Evolutionary conservation across 495 filamentous ascomycete species (phyloP), one percentile per base, ranked within the genome.

Genomic region (Penicillium arizonense): DNA sequence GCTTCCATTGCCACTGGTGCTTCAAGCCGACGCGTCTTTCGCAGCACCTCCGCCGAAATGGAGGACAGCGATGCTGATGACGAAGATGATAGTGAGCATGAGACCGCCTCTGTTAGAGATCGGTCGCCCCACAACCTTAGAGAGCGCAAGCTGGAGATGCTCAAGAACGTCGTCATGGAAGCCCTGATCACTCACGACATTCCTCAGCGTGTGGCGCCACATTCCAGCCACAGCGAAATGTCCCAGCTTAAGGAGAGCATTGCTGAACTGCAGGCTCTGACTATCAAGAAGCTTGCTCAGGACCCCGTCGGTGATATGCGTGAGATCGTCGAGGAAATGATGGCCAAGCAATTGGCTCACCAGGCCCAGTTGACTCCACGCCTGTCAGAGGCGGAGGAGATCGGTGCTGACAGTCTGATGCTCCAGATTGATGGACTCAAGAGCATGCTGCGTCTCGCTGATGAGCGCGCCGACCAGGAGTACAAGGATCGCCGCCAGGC

Each of bases 11-110:
- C 76, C 10, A 62, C 66, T n/a, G 67, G 65, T 11, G 56, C 73
- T 56, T 55, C 65, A 12, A 74, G 62, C 47, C 58, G 70, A 38
- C 65, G 70, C 45, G 66, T 70, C 33, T 68, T 71, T 57, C 75
- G 81, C 55, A 87, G 85, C 56, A 64, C 81, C 14, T 87, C 86
- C 42, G 79, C 77, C 9, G 83, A 86, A 36, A 69, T 82, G 36
- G 83, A 83, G 42, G 80, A 92, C 42, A 96, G 91, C 52, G 94
- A 97, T 71, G 94, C 93, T 2, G 94, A 97, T 56, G 94, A 97
- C 56, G 92, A 96, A 62, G 92, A 96, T 59, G 90, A 96, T 21
- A 85, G 83, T 6, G 70, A 80, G 14, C 82, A 82, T 21, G 59
- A 73, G 20, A 55, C 68, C 40, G 67, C 63, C 0, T 71, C 70